Percentiles rank a stretch among this genome's conserved stretches.
Evolutionary conservation across 176 grass and related monocot species (phyloP).

Genomic region (Typha latifolia): DNA sequence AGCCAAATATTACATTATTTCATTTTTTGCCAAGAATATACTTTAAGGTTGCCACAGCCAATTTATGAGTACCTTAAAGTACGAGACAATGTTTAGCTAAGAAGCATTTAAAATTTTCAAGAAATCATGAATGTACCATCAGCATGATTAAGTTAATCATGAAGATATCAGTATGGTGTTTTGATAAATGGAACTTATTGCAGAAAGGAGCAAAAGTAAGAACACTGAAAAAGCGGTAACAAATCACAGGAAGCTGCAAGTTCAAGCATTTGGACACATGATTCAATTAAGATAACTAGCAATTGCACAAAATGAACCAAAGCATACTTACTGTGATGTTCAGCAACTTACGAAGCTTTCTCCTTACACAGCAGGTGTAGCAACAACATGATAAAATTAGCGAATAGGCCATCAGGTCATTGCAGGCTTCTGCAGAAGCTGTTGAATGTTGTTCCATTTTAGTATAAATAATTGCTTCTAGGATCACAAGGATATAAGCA

Average conservation of each 20-base stretch:
- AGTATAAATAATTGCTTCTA: neutral
- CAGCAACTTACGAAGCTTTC: conserved; percentile 74
- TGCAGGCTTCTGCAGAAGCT: conserved; percentile 91
- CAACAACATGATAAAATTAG: conserved; percentile 92
- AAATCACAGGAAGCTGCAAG: no score
- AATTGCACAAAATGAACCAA: neutral
- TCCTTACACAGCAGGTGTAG: conserved; percentile 92
- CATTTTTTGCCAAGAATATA: neutral
- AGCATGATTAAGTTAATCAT: neutral
- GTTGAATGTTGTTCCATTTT: conserved; percentile 11
- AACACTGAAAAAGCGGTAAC: no score
- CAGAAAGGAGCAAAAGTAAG: no score
- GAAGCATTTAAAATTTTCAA: neutral
- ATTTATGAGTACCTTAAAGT: no score
- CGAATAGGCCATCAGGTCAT: conserved; percentile 91
- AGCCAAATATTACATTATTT: neutral
- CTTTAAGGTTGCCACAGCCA: no score
- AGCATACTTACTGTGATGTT: conserved; percentile 56
- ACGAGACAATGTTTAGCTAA: neutral
- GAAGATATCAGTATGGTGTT: neutral
- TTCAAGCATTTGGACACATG: neutral
- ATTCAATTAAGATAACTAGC: neutral
- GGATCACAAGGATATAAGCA: neutral
- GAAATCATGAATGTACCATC: neutral
- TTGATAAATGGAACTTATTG: no score